A percentile compares a stretch with the other conserved stretches of the same genome.
These are phyloP conservation scores for Fusarium citri DNA, from an alignment of 2,329 filamentous ascomycete species.

Conservation along the genomic window DNA sequence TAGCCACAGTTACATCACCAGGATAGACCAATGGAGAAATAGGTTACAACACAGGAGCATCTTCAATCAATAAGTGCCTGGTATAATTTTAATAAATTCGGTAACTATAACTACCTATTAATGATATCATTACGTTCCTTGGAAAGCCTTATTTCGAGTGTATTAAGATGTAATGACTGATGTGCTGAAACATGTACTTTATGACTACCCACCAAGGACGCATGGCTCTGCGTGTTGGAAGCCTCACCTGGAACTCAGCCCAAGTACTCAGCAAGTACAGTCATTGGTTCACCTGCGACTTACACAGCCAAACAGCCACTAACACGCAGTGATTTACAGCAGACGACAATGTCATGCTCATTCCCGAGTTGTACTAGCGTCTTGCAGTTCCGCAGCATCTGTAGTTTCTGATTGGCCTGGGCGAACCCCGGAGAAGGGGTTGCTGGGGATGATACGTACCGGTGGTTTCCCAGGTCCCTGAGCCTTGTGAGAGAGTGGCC, in stretches of 20 bases:
- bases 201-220: constrained; percentile 23
- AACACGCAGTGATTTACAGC: constrained; percentile 39
- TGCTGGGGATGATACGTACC: constrained; percentile 43
- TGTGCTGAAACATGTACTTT: constrained; percentile 21
- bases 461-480: constrained; percentile 13
- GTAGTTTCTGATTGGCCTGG: constrained; percentile 45
- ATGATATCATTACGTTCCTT: constrained; percentile 23
- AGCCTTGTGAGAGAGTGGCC: constrained; percentile 30
- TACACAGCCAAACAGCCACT: constrained; percentile 35
- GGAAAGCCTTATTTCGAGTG: background rate
- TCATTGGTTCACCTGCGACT: constrained; percentile 25
- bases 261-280: constrained; percentile 33
- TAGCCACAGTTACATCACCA: constrained; percentile 11
- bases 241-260: constrained; percentile 22
- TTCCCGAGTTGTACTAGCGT: constrained; percentile 40
- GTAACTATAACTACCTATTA: background rate
- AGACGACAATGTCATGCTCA: constrained; percentile 40
- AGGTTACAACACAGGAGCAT: background rate
- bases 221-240: constrained; percentile 16
- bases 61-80: background rate
- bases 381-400: constrained; percentile 8
- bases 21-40: background rate
- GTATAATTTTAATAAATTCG: background rate
- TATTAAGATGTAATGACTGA: constrained; percentile 8
- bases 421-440: constrained; percentile 49